These are phyloP conservation scores for Apiotrichum gracile DNA, from an alignment of 1,284 basidiomycete genomes.

Conservation along the genomic window DNA sequence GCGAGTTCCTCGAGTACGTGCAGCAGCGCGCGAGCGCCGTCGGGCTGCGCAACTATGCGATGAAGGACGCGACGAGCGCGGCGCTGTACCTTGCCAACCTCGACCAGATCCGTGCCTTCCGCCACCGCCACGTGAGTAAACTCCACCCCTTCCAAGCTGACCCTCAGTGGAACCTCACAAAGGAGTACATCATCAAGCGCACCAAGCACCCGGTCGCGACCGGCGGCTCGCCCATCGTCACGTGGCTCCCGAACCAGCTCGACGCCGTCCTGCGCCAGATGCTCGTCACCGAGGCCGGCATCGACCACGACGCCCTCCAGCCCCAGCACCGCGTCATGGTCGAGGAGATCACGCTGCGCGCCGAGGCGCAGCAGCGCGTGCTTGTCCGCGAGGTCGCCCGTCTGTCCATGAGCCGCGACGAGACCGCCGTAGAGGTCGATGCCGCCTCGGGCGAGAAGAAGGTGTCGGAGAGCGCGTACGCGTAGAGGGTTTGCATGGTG, in stretches of 20 bases:
- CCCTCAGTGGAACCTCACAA: constrained; percentile 10
- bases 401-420: constrained; percentile 9
- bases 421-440: constrained; percentile 3
- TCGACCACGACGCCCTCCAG: constrained; percentile 11
- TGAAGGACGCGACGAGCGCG: constrained; percentile 11
- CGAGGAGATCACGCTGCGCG: constrained; percentile 15
- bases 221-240: constrained; percentile 13
- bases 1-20: constrained; percentile 17
- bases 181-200: constrained; percentile 9
- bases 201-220: constrained; percentile 18
- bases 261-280: constrained; percentile 12
- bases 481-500: too few species aligned
- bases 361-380: constrained; percentile 20
- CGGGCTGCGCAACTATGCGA: constrained; percentile 14
- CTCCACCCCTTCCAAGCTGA: not conserved
- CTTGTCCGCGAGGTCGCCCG: constrained; percentile 14
- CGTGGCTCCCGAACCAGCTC: constrained; percentile 21
- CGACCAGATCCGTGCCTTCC: constrained; percentile 21
- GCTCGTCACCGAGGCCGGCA: constrained; percentile 8
- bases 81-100: constrained; percentile 16
- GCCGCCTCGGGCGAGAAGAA: constrained; percentile 2
- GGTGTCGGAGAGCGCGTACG: not conserved
- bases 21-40: constrained; percentile 13
- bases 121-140: constrained; percentile 18
- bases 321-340: constrained; percentile 11